phyloP scores from a whole-genome alignment of 2,329 filamentous ascomycete species.

The Colletotrichum sublineola region DNA sequence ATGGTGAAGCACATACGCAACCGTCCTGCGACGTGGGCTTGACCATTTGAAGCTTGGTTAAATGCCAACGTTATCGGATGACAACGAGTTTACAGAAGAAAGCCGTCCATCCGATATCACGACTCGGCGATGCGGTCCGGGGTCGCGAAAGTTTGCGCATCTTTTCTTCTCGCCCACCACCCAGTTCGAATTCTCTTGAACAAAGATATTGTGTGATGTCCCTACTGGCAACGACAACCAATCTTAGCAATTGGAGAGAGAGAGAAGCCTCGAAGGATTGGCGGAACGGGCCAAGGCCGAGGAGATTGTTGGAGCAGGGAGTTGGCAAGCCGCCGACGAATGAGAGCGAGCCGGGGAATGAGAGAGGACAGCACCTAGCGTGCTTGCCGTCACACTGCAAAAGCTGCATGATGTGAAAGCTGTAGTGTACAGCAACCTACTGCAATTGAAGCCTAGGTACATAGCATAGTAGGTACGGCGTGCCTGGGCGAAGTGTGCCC shows the following conservation, averaged over 20 bases:
- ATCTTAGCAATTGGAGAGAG: conserved; percentile 3
- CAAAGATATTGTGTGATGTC: not conserved
- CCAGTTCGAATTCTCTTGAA: not conserved
- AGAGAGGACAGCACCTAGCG: conserved; percentile 31
- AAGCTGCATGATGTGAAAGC: conserved; percentile 16
- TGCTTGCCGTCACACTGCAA: conserved; percentile 30
- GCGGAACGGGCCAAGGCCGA: conserved; percentile 18
- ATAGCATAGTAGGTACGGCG: conserved; percentile 1
- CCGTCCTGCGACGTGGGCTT: conserved; percentile 31
- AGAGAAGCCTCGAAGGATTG: conserved; percentile 21
- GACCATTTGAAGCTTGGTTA: conserved; percentile 14
- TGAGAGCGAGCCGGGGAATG: conserved; percentile 26
- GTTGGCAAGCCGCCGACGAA: conserved; percentile 14
- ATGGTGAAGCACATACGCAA: conserved; percentile 39
- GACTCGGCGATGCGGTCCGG: conserved; percentile 17
- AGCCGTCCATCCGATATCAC: not conserved
- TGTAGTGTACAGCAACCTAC: not conserved
- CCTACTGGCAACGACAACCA: not conserved
- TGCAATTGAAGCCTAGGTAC: not conserved
- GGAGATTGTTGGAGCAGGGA: conserved; percentile 29
- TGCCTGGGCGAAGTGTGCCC: conserved; percentile 45
- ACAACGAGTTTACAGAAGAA: conserved; percentile 22
- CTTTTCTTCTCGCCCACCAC: not conserved
- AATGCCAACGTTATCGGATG: conserved; percentile 27
- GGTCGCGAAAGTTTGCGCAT: conserved; percentile 9